A percentile compares a stretch with the other conserved stretches of the same genome.
Evolutionary conservation across 2,329 filamentous ascomycete genomes (phyloP).

Genomic region (Claviceps purpurea): DNA sequence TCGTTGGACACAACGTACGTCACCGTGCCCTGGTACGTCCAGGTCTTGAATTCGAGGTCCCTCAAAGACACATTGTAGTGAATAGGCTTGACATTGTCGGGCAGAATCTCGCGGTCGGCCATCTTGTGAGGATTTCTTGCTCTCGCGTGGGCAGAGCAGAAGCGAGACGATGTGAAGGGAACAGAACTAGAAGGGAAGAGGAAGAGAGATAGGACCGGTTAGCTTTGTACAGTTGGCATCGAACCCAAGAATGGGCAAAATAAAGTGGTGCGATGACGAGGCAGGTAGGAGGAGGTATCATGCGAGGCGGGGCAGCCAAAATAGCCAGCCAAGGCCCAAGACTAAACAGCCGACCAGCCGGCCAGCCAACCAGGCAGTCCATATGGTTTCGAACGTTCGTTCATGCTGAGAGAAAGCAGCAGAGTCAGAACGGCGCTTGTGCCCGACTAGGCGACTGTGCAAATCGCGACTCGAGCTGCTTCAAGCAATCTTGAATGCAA

Average conservation of each 20-base stretch:
- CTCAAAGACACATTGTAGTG: slow-evolving; percentile 78
- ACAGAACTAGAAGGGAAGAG: slow-evolving; percentile 7
- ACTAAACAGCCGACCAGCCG: too few species aligned
- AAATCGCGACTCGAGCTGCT: too few species aligned
- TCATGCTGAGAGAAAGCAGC: too few species aligned
- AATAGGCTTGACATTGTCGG: slow-evolving; percentile 56
- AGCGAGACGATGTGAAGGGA: slow-evolving; percentile 15
- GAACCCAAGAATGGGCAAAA: too few species aligned
- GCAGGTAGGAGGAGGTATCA: not conserved
- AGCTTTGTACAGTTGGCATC: not conserved
- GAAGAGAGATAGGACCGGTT: not conserved
- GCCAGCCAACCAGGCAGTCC: too few species aligned
- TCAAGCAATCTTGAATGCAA: too few species aligned
- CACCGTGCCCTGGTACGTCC: slow-evolving; percentile 74
- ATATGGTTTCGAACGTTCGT: too few species aligned
- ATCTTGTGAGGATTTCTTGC: slow-evolving; percentile 26
- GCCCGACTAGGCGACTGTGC: too few species aligned
- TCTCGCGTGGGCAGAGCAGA: slow-evolving; percentile 23
- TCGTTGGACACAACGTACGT: slow-evolving; percentile 24
- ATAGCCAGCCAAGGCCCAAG: not conserved
- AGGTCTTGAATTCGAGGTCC: slow-evolving; percentile 61
- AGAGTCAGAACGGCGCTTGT: too few species aligned
- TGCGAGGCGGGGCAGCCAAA: not conserved
- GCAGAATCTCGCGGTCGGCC: slow-evolving; percentile 49
- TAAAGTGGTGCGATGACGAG: too few species aligned